Evolutionary conservation across 176 grass and related monocot species (phyloP), one percentile per base, ranked within the genome.

Genomic region (Oryza australiensis): DNA sequence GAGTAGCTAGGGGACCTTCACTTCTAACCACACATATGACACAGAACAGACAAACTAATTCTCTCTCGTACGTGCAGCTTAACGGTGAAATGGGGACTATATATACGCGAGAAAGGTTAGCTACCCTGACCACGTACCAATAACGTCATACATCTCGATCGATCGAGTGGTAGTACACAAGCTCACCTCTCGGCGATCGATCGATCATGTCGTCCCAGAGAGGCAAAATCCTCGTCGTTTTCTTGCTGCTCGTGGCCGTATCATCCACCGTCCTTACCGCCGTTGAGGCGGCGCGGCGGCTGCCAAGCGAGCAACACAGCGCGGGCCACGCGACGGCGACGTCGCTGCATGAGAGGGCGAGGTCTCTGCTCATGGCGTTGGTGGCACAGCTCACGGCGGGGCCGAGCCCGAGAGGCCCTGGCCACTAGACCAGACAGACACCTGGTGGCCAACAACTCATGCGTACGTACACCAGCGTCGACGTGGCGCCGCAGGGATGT

Each of bases 351-450:
- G 78, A 80, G 75, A 91, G 64, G 74, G 88, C 92, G 43, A 91
- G 88, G 70, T 88, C 79, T 59, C 80, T 85, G 71, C 43, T 91
- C 83, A 80, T 86, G 79, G 79, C 75, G 29, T 94, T 86, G 92
- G 59, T 83, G 38, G 83, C 79, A 55, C 89, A 90, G 81, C 85
- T 94, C 53, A 79, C 71, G 1, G 38, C 75, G 14, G 89, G 89
- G 20, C 86, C 83, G 2, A 94, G 92, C 79, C 60, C 69, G 69
- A 84, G 53, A 71, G 92, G 92, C 48, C 86, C 92, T 3, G 92
- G 92, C 3, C 92, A 91, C 80, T 91, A 82, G 85, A 57, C n/a
- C 55, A 60, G 22, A 20, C 26, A 33, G 43, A 68, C 20, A 27
- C 48, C 1, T 1, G 24, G 51, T 1, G 24, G 51, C 51, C 51